Conservation (phyloP, 805 yeast genomes). For the Zygotorulaspora chibaensis region DNA sequence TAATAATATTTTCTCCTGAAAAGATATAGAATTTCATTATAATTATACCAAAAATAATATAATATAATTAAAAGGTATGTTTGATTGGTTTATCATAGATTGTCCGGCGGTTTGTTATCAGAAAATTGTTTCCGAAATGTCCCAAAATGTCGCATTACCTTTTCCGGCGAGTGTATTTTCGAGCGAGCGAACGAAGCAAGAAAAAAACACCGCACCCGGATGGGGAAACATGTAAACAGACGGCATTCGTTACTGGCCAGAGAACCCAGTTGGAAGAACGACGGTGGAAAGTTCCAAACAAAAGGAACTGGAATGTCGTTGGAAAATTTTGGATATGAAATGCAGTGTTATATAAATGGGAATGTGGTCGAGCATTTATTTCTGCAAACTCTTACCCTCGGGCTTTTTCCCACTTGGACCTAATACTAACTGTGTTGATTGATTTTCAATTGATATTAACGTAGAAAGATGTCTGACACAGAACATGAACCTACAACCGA, state of each 20-base stretch:
- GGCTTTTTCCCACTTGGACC: neutral
- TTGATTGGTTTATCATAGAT: neutral
- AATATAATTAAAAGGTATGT: neutral
- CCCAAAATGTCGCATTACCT: neutral
- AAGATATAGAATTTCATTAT: neutral
- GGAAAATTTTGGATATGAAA: too few relatives aligned
- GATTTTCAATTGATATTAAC: slow-evolving; percentile 2
- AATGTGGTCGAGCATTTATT: neutral
- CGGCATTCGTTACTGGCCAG: neutral
- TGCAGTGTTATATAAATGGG: neutral
- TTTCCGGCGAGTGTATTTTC: neutral
- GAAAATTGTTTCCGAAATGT: too few relatives aligned
- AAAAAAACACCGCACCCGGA: slow-evolving; percentile 5
- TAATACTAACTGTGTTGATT: slow-evolving; percentile 1
- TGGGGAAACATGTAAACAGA: slow-evolving; percentile 9
- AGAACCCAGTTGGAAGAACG: neutral
- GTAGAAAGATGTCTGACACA: slow-evolving; percentile 13
- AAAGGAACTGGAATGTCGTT: too few relatives aligned
- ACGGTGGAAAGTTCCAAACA: neutral
- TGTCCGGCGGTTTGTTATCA: too few relatives aligned
- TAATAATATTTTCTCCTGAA: neutral
- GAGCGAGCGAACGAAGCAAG: neutral
- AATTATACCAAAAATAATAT: neutral
- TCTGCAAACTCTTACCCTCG: neutral
- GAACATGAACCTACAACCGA: slow-evolving; percentile 15